Evolutionary conservation across 2,329 filamentous ascomycete species (phyloP).

Genomic region (Pyrenochaeta sp.): DNA sequence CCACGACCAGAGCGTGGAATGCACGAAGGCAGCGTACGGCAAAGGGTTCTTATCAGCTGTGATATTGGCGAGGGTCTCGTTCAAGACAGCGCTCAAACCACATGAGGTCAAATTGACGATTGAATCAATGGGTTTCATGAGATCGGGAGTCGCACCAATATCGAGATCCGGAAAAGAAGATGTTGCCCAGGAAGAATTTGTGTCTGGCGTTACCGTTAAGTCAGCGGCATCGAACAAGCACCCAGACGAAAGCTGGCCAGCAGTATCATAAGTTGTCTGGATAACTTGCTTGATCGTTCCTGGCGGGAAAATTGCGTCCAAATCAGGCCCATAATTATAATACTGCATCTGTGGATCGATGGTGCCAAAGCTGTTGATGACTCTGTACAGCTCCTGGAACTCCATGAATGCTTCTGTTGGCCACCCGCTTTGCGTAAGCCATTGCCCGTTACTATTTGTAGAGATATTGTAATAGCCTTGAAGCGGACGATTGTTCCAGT

Average conservation of each 20-base stretch:
- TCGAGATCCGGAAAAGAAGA: slow-evolving; percentile 26
- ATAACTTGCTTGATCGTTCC: slow-evolving; percentile 39
- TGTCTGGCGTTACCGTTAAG: slow-evolving; percentile 52
- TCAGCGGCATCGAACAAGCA: slow-evolving; percentile 62
- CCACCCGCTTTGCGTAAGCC: slow-evolving; percentile 68
- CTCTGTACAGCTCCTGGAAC: slow-evolving; percentile 60
- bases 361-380: slow-evolving; percentile 64
- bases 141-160: slow-evolving; percentile 31
- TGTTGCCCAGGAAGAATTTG: slow-evolving; percentile 58
- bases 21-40: slow-evolving; percentile 61
- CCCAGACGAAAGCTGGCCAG: slow-evolving; percentile 57
- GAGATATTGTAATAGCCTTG: slow-evolving; percentile 62
- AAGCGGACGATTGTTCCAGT: slow-evolving; percentile 55
- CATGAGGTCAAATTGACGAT: slow-evolving; percentile 60
- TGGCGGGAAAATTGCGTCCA: slow-evolving; percentile 63
- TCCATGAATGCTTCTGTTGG: slow-evolving; percentile 68
- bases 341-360: slow-evolving; percentile 65
- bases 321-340: slow-evolving; percentile 65
- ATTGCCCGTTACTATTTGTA: slow-evolving; percentile 43
- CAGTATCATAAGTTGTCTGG: slow-evolving; percentile 43
- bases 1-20: slow-evolving; percentile 68
- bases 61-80: slow-evolving; percentile 60
- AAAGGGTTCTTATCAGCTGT: slow-evolving; percentile 59
- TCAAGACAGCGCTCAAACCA: slow-evolving; percentile 68
- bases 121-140: slow-evolving; percentile 30